Percentiles rank a stretch among this genome's conserved stretches.
These are phyloP conservation scores for Amylocarpus encephaloides DNA, from an alignment of 2,329 filamentous ascomycete genomes.

Conservation along the genomic window DNA sequence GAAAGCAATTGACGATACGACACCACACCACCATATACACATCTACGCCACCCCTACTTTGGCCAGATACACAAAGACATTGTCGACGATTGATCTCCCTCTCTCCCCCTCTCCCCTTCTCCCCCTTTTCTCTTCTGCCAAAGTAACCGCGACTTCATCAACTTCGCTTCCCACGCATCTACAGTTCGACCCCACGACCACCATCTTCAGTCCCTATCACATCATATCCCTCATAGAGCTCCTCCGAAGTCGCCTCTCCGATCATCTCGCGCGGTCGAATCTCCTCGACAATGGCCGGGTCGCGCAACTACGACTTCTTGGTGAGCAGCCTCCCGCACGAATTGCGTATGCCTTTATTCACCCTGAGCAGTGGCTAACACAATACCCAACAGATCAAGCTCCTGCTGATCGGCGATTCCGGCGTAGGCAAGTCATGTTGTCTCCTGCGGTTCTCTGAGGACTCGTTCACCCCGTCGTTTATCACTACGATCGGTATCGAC, in stretches of 20 bases:
- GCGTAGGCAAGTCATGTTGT: slow-evolving; percentile 99
- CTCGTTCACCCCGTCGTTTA: slow-evolving; percentile 99
- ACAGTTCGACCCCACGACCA: slow-evolving; percentile 10
- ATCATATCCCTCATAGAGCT: slow-evolving; percentile 5
- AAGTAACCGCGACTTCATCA: neutral
- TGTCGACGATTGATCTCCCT: neutral
- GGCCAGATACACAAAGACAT: neutral
- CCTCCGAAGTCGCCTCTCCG: neutral
- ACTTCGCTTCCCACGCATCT: neutral
- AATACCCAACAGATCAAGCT: slow-evolving; percentile 64
- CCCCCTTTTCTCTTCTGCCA: neutral
- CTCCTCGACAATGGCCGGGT: slow-evolving; percentile 69
- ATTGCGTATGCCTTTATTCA: neutral
- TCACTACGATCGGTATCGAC: slow-evolving; percentile 99
- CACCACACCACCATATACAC: neutral
- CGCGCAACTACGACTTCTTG: slow-evolving; percentile 98
- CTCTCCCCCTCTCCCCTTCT: neutral
- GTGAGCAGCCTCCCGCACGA: slow-evolving; percentile 48
- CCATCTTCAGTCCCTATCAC: slow-evolving; percentile 6
- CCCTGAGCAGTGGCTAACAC: slow-evolving; percentile 9
- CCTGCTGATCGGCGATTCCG: slow-evolving; percentile 98
- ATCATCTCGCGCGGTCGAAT: slow-evolving; percentile 16
- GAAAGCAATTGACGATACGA: neutral
- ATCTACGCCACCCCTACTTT: neutral
- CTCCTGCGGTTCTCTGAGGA: slow-evolving; percentile 97